Conservation (phyloP, 306 rosid genomes). For the Quercus glauca region DNA sequence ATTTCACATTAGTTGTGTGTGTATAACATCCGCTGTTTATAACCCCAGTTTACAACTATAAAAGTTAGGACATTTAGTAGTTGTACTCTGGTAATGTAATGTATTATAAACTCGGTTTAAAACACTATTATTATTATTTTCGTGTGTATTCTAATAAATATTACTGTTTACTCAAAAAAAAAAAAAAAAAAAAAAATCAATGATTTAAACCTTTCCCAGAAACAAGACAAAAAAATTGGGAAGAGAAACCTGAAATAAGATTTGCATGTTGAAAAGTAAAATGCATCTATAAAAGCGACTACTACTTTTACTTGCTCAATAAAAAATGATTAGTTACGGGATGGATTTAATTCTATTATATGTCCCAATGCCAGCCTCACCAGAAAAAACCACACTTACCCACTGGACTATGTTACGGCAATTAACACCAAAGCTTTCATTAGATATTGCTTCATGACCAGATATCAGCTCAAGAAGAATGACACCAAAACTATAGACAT, state of each 20-base stretch:
- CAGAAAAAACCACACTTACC: conserved; percentile 57
- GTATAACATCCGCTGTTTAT: too few relatives aligned
- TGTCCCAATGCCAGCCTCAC: conserved; percentile 1
- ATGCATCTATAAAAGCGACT: not conserved
- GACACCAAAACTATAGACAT: conserved; percentile 92
- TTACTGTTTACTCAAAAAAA: too few relatives aligned
- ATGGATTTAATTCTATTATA: not conserved
- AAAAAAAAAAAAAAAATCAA: too few relatives aligned
- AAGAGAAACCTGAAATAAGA: not conserved
- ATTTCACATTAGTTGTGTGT: too few relatives aligned
- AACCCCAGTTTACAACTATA: too few relatives aligned
- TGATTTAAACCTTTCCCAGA: not conserved
- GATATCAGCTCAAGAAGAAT: conserved; percentile 98
- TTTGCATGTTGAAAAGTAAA: not conserved
- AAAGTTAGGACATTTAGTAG: too few relatives aligned
- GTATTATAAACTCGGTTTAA: too few relatives aligned
- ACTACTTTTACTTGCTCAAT: not conserved
- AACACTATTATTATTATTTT: too few relatives aligned
- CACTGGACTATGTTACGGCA: conserved; percentile 95
- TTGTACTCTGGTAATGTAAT: too few relatives aligned
- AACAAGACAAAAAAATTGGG: not conserved
- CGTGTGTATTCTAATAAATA: too few relatives aligned
- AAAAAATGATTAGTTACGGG: not conserved
- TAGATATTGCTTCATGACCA: conserved; percentile 98
- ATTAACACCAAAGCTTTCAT: conserved; percentile 82